phyloP scores from a whole-genome alignment of 2,329 filamentous ascomycete species.

The Leptosphaerulina australis region DNA sequence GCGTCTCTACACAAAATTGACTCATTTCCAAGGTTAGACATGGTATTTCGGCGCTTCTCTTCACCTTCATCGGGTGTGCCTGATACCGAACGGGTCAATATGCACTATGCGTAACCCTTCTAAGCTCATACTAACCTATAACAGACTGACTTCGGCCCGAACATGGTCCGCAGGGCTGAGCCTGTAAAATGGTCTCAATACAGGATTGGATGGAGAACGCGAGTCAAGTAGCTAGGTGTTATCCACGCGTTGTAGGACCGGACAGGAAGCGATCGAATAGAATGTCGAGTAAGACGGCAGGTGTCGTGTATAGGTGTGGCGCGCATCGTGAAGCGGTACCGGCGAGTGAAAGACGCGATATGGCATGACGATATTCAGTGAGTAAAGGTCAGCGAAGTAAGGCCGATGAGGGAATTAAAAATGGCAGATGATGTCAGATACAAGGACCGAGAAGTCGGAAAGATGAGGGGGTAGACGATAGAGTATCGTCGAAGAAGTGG shows the following conservation, averaged over 20 bases:
- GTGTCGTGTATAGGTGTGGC: slow-evolving; percentile 2
- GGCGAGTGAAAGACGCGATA: background rate
- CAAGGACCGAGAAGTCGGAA: background rate
- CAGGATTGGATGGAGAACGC: background rate
- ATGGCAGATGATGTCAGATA: background rate
- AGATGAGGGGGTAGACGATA: too few species aligned
- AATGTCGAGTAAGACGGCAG: background rate
- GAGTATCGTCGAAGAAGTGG: background rate
- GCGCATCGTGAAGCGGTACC: background rate
- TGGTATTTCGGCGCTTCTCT: slow-evolving; percentile 8
- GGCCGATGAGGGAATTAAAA: slow-evolving; percentile 1
- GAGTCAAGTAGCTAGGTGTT: slow-evolving; percentile 6
- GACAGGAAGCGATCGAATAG: background rate
- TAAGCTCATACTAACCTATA: background rate
- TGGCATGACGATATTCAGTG: background rate
- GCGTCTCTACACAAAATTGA: slow-evolving; percentile 3
- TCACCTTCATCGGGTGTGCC: slow-evolving; percentile 6
- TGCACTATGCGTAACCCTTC: background rate
- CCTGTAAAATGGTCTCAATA: background rate
- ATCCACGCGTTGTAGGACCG: slow-evolving; percentile 2
- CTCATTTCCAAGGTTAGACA: background rate
- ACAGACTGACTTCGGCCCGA: slow-evolving; percentile 11
- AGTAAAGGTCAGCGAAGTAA: background rate
- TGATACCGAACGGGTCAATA: background rate
- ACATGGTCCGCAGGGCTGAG: slow-evolving; percentile 7